Conservation (phyloP, 1,284 basidiomycete species). For the Trichosporon sp. region DNA sequence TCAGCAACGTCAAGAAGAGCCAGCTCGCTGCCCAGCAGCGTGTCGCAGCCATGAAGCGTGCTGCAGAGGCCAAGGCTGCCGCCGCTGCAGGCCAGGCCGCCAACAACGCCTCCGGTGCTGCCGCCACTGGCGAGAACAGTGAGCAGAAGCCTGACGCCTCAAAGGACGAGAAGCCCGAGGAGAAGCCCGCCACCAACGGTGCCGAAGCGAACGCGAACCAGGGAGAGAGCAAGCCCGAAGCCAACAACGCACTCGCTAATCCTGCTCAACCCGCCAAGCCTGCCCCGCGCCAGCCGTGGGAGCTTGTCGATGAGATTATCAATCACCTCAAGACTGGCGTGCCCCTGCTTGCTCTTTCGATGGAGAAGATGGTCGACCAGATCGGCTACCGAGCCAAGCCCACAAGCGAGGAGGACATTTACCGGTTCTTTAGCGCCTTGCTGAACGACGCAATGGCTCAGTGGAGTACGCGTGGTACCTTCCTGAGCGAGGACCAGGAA, state of each 20-base stretch:
- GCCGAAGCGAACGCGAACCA: constrained; percentile 32
- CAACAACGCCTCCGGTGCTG: constrained; percentile 2
- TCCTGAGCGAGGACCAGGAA: constrained; percentile 74
- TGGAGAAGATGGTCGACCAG: constrained; percentile 98
- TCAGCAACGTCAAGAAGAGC: constrained; percentile 59
- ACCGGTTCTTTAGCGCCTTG: constrained; percentile 84
- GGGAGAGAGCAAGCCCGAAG: constrained; percentile 26
- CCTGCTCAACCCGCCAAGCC: constrained; percentile 31
- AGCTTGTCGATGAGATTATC: constrained; percentile 91
- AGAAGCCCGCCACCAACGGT: constrained; percentile 27
- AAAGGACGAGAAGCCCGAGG: constrained; percentile 38
- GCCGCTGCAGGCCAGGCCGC: constrained; percentile 53
- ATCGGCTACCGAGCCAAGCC: constrained; percentile 90
- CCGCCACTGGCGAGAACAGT: constrained; percentile 50
- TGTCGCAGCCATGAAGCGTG: constrained; percentile 33
- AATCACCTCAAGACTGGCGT: constrained; percentile 95
- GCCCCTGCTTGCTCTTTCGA: constrained; percentile 88
- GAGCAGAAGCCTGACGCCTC: constrained; percentile 31
- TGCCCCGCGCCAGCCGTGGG: constrained; percentile 72
- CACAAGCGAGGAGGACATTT: constrained; percentile 89
- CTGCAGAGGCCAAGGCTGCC: constrained; percentile 48
- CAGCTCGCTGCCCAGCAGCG: constrained; percentile 34
- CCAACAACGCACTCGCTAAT: constrained; percentile 49
- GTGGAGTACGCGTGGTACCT: constrained; percentile 70
- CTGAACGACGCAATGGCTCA: constrained; percentile 68